Conservation (phyloP, 2,329 filamentous ascomycete species). For the Helotiales sp. region DNA sequence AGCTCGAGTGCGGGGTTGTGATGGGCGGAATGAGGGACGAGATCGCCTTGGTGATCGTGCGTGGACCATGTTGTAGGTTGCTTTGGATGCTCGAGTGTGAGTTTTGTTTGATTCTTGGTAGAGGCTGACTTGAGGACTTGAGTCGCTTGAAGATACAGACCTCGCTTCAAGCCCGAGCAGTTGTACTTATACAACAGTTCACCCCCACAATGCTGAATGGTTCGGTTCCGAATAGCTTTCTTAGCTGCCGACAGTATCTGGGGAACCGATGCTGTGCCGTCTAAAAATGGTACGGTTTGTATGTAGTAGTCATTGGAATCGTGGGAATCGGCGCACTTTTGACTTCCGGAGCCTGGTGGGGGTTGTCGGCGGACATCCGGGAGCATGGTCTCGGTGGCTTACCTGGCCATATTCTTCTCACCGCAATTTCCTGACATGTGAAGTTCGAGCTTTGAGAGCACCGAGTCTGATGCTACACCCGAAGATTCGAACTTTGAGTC, state of each 20-base stretch:
- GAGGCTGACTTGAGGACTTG: background rate
- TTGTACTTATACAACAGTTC: background rate
- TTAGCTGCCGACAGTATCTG: slow-evolving; percentile 4
- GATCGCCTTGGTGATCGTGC: slow-evolving; percentile 10
- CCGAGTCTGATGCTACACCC: background rate
- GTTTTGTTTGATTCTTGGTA: background rate
- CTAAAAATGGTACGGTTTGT: background rate
- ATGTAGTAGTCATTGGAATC: background rate
- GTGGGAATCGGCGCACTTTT: background rate
- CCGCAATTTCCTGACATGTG: background rate
- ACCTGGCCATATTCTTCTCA: background rate
- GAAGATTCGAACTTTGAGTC: background rate
- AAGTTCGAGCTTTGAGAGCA: background rate
- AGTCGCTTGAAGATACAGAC: background rate
- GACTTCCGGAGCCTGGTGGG: background rate
- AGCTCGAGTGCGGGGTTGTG: slow-evolving; percentile 10
- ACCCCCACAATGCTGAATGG: background rate
- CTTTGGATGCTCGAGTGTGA: no score
- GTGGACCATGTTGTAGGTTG: background rate
- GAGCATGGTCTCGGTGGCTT: background rate
- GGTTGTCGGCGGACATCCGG: background rate
- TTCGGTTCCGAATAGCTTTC: background rate
- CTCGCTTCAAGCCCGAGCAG: background rate
- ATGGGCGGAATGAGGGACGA: slow-evolving; percentile 20
- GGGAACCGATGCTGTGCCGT: slow-evolving; percentile 1